phyloP scores from a whole-genome alignment of 2,329 filamentous ascomycete species.

The Claviceps spartinae region DNA sequence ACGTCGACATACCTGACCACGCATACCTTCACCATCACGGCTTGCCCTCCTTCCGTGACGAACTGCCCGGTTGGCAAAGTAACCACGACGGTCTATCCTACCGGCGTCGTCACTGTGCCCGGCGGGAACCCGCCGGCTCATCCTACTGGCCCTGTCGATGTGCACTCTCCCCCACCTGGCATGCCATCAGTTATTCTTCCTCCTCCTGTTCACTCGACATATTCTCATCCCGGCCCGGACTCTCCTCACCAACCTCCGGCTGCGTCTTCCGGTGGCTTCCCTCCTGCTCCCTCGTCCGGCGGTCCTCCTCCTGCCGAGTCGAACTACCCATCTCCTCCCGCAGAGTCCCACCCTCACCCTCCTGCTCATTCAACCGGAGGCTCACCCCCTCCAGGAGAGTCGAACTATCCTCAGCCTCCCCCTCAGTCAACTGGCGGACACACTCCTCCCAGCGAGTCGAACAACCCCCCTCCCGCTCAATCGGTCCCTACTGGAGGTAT shows the following conservation, averaged over 20 bases:
- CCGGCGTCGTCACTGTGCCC: constrained; percentile 18
- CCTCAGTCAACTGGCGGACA: not conserved
- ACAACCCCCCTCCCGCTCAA: not conserved
- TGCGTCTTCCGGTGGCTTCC: too few species aligned
- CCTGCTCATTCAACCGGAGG: not conserved
- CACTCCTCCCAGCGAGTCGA: not conserved
- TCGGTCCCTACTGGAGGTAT: not conserved
- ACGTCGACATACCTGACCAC: constrained; percentile 17
- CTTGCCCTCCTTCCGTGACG: constrained; percentile 16
- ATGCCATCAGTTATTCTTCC: not conserved
- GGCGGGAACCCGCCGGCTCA: not conserved
- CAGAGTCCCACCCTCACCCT: not conserved
- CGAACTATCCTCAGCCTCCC: not conserved
- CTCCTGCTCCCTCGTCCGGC: too few species aligned
- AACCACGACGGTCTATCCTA: constrained; percentile 16
- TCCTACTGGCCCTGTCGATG: too few species aligned
- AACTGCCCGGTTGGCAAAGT: constrained; percentile 19
- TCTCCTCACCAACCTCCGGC: not conserved
- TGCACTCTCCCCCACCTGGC: not conserved
- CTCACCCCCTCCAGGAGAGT: not conserved
- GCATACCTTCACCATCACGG: constrained; percentile 19
- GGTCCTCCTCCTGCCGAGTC: not conserved
- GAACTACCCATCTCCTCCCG: not conserved
- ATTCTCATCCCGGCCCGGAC: constrained; percentile 1
- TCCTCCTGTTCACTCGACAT: not conserved